Percentiles rank a stretch among this genome's conserved stretches.
Conservation (phyloP, 352 stramenopile genomes). For the Phytophthora pluvialis region DNA sequence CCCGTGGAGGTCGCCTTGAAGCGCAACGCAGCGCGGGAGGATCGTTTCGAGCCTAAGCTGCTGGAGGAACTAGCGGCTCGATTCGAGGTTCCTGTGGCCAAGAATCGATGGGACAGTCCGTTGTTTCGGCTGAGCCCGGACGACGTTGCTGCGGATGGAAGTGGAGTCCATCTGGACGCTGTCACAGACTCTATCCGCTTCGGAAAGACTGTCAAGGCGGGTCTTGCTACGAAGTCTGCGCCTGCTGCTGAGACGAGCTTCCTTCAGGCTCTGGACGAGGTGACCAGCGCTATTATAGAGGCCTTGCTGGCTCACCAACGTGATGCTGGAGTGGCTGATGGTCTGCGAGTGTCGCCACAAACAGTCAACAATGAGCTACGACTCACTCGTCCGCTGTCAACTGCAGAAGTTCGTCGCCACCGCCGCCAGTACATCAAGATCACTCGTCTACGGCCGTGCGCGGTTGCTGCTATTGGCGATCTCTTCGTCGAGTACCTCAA, state of each 20-base stretch:
- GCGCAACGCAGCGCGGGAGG: slow-evolving; percentile 50
- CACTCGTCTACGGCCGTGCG: slow-evolving; percentile 62
- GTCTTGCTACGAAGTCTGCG: slow-evolving; percentile 66
- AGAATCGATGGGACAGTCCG: slow-evolving; percentile 95
- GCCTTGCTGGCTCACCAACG: slow-evolving; percentile 66
- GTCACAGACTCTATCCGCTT: slow-evolving; percentile 67
- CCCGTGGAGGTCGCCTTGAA: slow-evolving; percentile 61
- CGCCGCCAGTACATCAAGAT: slow-evolving; percentile 87
- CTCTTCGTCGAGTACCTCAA: slow-evolving; percentile 83
- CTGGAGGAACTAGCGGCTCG: slow-evolving; percentile 87
- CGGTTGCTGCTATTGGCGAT: slow-evolving; percentile 59
- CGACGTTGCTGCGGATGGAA: slow-evolving; percentile 40
- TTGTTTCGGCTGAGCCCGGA: slow-evolving; percentile 76
- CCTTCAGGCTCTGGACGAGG: slow-evolving; percentile 69
- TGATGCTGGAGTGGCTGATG: slow-evolving; percentile 64
- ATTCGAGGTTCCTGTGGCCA: slow-evolving; percentile 92
- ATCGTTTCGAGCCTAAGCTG: slow-evolving; percentile 56
- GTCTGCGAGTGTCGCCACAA: slow-evolving; percentile 43
- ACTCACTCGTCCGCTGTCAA: slow-evolving; percentile 59
- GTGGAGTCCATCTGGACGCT: slow-evolving; percentile 45
- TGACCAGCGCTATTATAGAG: slow-evolving; percentile 65
- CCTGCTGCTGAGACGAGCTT: slow-evolving; percentile 73
- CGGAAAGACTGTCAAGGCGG: slow-evolving; percentile 74
- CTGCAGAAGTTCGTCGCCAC: slow-evolving; percentile 68
- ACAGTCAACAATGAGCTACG: slow-evolving; percentile 43